These are phyloP conservation scores for Fusarium goolgardi DNA, from an alignment of 2,329 filamentous ascomycete species.

Conservation along the genomic window DNA sequence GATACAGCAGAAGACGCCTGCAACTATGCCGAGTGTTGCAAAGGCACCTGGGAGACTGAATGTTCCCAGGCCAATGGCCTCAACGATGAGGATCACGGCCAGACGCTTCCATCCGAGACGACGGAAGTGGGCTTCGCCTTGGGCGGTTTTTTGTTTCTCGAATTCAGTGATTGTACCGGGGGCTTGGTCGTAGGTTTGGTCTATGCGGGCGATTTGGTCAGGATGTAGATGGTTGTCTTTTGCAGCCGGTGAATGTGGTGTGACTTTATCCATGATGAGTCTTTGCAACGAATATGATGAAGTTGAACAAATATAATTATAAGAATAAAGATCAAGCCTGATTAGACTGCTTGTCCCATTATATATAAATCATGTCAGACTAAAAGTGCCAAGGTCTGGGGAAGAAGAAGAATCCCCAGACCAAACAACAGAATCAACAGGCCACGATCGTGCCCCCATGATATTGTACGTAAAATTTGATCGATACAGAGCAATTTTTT, in stretches of 20 bases:
- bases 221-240: constrained; percentile 3
- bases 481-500: constrained; percentile 20
- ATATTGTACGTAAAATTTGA: constrained; percentile 25
- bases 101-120: constrained; percentile 44
- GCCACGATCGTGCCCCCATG: not conserved
- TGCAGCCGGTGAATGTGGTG: not conserved
- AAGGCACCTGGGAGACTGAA: constrained; percentile 44
- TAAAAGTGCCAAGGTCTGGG: constrained; percentile 23
- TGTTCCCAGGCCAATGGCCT: constrained; percentile 43
- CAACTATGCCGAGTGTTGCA: constrained; percentile 46
- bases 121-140: constrained; percentile 39
- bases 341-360: not conserved
- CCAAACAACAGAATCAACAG: not conserved
- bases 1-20: constrained; percentile 53
- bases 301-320: not conserved
- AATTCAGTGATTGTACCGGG: constrained; percentile 41
- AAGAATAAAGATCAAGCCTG: not conserved
- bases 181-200: constrained; percentile 38
- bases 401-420: constrained; percentile 3
- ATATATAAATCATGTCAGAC: not conserved
- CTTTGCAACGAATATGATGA: not conserved
- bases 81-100: constrained; percentile 42
- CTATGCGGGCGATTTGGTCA: constrained; percentile 24
- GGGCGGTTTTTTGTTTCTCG: constrained; percentile 40
- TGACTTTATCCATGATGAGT: constrained; percentile 5